Evolutionary conservation across 2,329 filamentous ascomycete genomes (phyloP).

Genomic region (Penicillium sp.): DNA sequence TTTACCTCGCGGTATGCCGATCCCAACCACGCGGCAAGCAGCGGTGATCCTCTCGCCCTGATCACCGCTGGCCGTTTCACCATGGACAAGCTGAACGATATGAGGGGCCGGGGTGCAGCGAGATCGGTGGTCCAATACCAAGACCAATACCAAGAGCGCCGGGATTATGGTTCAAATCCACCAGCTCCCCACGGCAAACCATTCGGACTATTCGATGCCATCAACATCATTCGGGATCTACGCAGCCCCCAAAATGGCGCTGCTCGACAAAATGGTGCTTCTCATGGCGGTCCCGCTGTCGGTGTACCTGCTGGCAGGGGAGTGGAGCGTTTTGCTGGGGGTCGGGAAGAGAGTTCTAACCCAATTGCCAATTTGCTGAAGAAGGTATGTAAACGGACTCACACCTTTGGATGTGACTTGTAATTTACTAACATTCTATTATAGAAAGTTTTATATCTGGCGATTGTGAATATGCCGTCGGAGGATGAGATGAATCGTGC

Average conservation of each 20-base stretch:
- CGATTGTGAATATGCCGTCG: conserved; percentile 59
- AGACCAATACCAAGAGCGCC: neutral
- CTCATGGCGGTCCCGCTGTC: neutral
- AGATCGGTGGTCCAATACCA: neutral
- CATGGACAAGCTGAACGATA: conserved; percentile 25
- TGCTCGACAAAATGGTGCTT: neutral
- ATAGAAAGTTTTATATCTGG: conserved; percentile 58
- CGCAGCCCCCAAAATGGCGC: conserved; percentile 6
- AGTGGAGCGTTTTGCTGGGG: neutral
- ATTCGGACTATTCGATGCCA: conserved; percentile 12
- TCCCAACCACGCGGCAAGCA: conserved; percentile 59
- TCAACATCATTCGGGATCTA: conserved; percentile 9
- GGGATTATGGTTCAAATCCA: conserved; percentile 16
- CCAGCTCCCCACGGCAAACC: conserved; percentile 20
- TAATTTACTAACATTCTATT: neutral
- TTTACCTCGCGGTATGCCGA: conserved; percentile 59
- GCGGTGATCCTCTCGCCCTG: conserved; percentile 55
- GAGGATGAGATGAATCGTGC: conserved; percentile 49
- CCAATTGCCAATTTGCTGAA: conserved; percentile 38
- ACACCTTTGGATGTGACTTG: neutral
- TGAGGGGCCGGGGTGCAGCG: conserved; percentile 20
- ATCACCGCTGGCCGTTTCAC: conserved; percentile 55
- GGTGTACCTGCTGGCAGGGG: neutral
- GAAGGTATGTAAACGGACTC: conserved; percentile 29
- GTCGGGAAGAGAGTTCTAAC: conserved; percentile 1